Evolutionary conservation across 2,329 filamentous ascomycete species (phyloP).

Genomic region (Sordariomycetes sp.): DNA sequence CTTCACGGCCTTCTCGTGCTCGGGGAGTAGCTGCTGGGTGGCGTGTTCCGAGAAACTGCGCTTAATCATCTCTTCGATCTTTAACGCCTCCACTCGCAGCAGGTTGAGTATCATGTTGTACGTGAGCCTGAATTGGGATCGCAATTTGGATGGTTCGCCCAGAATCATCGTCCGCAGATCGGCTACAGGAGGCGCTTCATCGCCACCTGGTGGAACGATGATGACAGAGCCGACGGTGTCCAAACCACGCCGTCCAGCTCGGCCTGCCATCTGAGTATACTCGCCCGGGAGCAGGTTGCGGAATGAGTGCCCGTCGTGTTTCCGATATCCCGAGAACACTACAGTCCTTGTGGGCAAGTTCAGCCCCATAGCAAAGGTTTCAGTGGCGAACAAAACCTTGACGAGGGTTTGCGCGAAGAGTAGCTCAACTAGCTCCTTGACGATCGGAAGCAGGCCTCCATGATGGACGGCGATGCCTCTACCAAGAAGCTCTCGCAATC

Average conservation of each 20-base stretch:
- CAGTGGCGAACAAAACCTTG: slow-evolving; percentile 93
- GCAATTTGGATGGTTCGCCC: slow-evolving; percentile 85
- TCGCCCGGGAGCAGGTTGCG: slow-evolving; percentile 85
- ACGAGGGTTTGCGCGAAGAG: slow-evolving; percentile 90
- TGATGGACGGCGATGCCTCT: slow-evolving; percentile 94
- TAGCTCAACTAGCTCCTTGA: slow-evolving; percentile 96
- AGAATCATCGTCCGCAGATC: slow-evolving; percentile 89
- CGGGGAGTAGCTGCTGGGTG: slow-evolving; percentile 83
- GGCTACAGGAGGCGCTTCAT: slow-evolving; percentile 76
- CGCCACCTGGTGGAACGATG: slow-evolving; percentile 69
- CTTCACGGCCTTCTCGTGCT: slow-evolving; percentile 91
- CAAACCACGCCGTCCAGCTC: slow-evolving; percentile 83
- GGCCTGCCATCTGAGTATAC: slow-evolving; percentile 97
- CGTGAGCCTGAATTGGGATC: slow-evolving; percentile 90
- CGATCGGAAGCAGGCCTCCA: slow-evolving; percentile 84
- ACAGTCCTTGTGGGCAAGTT: slow-evolving; percentile 93
- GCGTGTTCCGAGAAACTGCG: slow-evolving; percentile 97
- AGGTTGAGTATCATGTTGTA: slow-evolving; percentile 99
- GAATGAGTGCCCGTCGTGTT: slow-evolving; percentile 88
- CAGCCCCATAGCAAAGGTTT: slow-evolving; percentile 97
- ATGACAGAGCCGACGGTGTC: slow-evolving; percentile 91
- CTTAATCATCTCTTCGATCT: slow-evolving; percentile 99
- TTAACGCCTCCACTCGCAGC: slow-evolving; percentile 85
- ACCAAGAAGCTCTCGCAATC: slow-evolving; percentile 71
- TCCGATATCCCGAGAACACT: slow-evolving; percentile 92